phyloP scores from a whole-genome alignment of 345 rosid species.

The Lepidium sativum region DNA sequence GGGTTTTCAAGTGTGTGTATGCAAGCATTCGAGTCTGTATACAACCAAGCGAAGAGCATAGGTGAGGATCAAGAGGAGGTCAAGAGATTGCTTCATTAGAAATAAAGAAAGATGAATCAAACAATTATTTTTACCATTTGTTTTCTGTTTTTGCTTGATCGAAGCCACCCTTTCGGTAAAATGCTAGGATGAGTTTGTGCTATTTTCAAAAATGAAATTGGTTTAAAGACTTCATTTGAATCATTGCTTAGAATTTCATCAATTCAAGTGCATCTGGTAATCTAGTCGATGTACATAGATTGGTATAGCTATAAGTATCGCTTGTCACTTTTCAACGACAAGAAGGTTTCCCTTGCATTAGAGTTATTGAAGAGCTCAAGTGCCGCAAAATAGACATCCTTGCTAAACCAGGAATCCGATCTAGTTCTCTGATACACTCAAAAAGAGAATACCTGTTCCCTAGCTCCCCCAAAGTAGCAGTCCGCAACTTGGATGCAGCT shows the following conservation, averaged over 20 bases:
- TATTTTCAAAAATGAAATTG: constrained; percentile 1
- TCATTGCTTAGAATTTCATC: not conserved
- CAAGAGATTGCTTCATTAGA: constrained; percentile 23
- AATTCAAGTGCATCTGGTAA: not conserved
- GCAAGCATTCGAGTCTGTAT: constrained; percentile 75
- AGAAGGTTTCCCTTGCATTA: constrained; percentile 46
- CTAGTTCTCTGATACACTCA: constrained; percentile 42
- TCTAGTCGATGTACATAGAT: not conserved
- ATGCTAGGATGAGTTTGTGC: constrained; percentile 20
- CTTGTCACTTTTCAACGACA: constrained; percentile 36
- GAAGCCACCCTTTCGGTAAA: not conserved
- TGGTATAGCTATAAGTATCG: constrained; percentile 11
- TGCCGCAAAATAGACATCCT: constrained; percentile 42
- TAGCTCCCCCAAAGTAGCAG: constrained; percentile 28
- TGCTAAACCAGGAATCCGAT: constrained; percentile 27
- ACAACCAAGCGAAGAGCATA: constrained; percentile 52
- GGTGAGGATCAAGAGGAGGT: constrained; percentile 35
- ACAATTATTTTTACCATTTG: not conserved
- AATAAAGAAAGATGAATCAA: not conserved
- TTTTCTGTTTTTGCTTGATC: constrained; percentile 2
- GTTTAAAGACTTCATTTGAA: not conserved
- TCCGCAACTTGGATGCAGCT: constrained; percentile 38
- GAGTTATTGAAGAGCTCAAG: constrained; percentile 39
- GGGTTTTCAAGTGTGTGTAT: constrained; percentile 93
- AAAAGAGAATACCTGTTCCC: constrained; percentile 34